Base-by-base conservation (phyloP, 2,329 filamentous ascomycete genomes). In the Cercospora brassicicola region DNA sequence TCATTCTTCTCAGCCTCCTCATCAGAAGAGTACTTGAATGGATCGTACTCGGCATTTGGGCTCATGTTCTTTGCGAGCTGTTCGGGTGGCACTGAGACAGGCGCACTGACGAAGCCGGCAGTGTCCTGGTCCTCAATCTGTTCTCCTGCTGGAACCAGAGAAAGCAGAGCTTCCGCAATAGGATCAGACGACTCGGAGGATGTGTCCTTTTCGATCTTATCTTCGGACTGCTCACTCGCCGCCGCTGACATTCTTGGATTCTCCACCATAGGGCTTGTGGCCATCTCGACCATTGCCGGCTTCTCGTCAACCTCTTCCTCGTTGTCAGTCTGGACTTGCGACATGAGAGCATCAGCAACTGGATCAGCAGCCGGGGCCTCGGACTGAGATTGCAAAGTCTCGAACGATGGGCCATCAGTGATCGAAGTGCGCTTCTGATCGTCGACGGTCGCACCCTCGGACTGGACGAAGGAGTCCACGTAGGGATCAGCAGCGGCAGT, bases 311-410 rank as follows among this genome's bases (percentile, higher is more conserved):
- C 15, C 13, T 64, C 48, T 13, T 53, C 31, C 20, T 59, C 62
- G 7, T 55, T 36, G 28, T 45, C 62, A 15, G 26, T 53, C 30
- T 55, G 20, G 4, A 20, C 57, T 55, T 60, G 64, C 36, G 64
- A 60, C 56, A 60, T 60, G 30, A 65, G 42, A 31, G 64, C 57
- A 15, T 64, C 62, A 13, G 62, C 62, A 10, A 64, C 62, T 13
- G 62, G 62, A 28, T 64, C 62, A 13, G 51, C 62, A 15, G 51
- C 26, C 2, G 62, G 62, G 0, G 33, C 53, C 23, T 64, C 62
- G 3, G 62, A 57, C 15, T 64, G 62, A 23, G 62, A 64, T 45
- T 64, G 62, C 26, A 64, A 31, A 8, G 31, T 57, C n/a, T 64
- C 62, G 13, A 30, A 64, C 4, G 62, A 57, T 42, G 62, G 62